These are phyloP conservation scores for Oidiodendron maius DNA, from an alignment of 495 filamentous ascomycete genomes.

Conservation along the genomic window DNA sequence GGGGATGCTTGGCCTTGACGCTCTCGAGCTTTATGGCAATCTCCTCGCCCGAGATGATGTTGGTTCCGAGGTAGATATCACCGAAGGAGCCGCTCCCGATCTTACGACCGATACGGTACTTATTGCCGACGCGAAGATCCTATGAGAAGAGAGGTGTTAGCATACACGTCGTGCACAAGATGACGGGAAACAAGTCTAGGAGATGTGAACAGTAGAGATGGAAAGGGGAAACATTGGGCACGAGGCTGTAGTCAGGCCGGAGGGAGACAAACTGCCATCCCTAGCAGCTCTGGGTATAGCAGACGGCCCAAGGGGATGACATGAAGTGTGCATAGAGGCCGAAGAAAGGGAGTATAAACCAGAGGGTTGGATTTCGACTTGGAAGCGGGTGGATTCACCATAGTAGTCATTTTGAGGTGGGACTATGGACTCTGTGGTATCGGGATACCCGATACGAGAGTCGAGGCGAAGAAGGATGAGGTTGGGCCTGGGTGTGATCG, in stretches of 20 bases:
- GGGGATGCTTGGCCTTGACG: slow-evolving; percentile 99
- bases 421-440: slow-evolving; percentile 28
- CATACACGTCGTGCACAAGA: slow-evolving; percentile 6
- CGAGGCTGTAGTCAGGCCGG: slow-evolving; percentile 14
- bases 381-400: slow-evolving; percentile 36
- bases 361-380: slow-evolving; percentile 28
- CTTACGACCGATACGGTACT: slow-evolving; percentile 99
- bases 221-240: slow-evolving; percentile 7
- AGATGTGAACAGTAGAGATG: slow-evolving; percentile 3
- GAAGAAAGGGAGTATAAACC: slow-evolving; percentile 33
- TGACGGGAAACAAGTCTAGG: not conserved
- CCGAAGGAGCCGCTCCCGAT: slow-evolving; percentile 98
- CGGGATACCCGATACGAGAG: slow-evolving; percentile 23
- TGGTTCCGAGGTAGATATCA: slow-evolving; percentile 99
- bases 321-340: slow-evolving; percentile 20
- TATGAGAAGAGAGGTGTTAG: slow-evolving; percentile 37
- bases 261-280: slow-evolving; percentile 9
- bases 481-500: slow-evolving; percentile 13
- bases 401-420: slow-evolving; percentile 42
- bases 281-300: slow-evolving; percentile 3
- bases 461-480: slow-evolving; percentile 11
- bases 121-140: slow-evolving; percentile 99
- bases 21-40: slow-evolving; percentile 99
- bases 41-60: slow-evolving; percentile 99
- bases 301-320: slow-evolving; percentile 7